Conservation (phyloP, 2,329 filamentous ascomycete genomes). For the Diaporthe longicolla region DNA sequence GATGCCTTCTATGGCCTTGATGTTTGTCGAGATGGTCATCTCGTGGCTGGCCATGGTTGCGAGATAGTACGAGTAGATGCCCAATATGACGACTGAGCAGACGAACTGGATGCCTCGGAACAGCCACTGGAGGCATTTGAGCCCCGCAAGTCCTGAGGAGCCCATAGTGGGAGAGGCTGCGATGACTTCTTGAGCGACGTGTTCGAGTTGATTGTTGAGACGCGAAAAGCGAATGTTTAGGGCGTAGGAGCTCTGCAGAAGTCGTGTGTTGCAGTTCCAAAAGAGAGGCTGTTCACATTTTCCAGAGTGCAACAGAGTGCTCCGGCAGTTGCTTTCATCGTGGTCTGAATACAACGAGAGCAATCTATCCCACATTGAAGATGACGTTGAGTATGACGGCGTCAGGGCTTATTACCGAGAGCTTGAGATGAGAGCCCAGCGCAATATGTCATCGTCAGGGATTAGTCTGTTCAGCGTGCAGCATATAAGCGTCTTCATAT, state of each 20-base stretch:
- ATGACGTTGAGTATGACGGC: slow-evolving; percentile 36
- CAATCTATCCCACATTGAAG: neutral
- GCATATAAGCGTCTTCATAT: slow-evolving; percentile 20
- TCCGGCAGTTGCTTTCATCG: no score
- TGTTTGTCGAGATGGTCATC: slow-evolving; percentile 65
- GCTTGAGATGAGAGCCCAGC: slow-evolving; percentile 1
- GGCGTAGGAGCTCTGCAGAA: no score
- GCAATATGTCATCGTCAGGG: slow-evolving; percentile 39
- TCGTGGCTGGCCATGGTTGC: slow-evolving; percentile 70
- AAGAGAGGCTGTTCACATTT: neutral
- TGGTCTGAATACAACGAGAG: neutral
- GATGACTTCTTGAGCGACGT: slow-evolving; percentile 42
- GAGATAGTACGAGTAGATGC: slow-evolving; percentile 78
- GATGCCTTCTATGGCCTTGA: slow-evolving; percentile 74
- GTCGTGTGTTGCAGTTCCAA: neutral
- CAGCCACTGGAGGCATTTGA: slow-evolving; percentile 69
- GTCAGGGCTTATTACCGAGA: slow-evolving; percentile 22
- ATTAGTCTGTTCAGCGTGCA: slow-evolving; percentile 1
- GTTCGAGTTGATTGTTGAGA: no score
- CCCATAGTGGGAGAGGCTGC: slow-evolving; percentile 57
- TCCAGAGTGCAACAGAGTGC: neutral
- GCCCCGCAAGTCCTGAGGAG: slow-evolving; percentile 61
- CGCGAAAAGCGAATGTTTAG: neutral
- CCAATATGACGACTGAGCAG: slow-evolving; percentile 73
- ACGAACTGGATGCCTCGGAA: slow-evolving; percentile 74